Conservation (phyloP, 1,284 basidiomycete species). For the Cryptococcus neoformans region DNA sequence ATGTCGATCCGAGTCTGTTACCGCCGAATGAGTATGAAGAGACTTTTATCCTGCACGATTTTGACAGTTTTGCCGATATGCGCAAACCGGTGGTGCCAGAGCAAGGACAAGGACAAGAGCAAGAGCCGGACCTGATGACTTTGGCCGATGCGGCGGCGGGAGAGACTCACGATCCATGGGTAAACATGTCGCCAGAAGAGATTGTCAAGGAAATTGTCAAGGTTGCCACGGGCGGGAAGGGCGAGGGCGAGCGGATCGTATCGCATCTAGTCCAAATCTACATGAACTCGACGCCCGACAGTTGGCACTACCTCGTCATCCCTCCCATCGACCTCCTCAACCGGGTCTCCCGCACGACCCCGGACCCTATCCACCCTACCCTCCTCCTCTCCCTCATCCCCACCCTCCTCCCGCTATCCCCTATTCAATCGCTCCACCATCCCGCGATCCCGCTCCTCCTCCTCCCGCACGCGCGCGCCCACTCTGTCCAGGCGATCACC, state of each 20-base stretch:
- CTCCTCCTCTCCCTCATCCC: conserved; percentile 33
- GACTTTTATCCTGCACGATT: no score
- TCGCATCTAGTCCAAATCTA: conserved; percentile 33
- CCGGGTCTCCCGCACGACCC: conserved; percentile 18
- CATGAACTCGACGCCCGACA: conserved; percentile 9
- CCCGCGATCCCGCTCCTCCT: conserved; percentile 16
- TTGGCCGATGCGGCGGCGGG: conserved; percentile 34
- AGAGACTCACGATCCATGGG: conserved; percentile 20
- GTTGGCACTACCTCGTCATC: conserved; percentile 19
- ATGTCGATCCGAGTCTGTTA: no score
- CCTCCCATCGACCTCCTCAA: conserved; percentile 21
- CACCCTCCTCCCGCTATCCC: conserved; percentile 19
- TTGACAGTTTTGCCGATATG: background rate
- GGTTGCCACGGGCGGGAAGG: conserved; percentile 27
- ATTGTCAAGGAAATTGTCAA: conserved; percentile 31
- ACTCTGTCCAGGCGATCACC: conserved; percentile 21
- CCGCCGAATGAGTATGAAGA: no score
- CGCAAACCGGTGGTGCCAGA: no score
- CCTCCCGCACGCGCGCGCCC: conserved; percentile 21
- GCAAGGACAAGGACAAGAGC: no score
- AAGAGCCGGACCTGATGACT: conserved; percentile 47
- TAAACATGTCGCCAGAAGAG: conserved; percentile 23
- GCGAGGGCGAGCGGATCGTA: conserved; percentile 39
- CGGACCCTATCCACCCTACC: conserved; percentile 31
- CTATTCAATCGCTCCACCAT: conserved; percentile 14